Evolutionary conservation across 768 basidiomycete genomes (phyloP).

Genomic region (Tylopilus felleus): DNA sequence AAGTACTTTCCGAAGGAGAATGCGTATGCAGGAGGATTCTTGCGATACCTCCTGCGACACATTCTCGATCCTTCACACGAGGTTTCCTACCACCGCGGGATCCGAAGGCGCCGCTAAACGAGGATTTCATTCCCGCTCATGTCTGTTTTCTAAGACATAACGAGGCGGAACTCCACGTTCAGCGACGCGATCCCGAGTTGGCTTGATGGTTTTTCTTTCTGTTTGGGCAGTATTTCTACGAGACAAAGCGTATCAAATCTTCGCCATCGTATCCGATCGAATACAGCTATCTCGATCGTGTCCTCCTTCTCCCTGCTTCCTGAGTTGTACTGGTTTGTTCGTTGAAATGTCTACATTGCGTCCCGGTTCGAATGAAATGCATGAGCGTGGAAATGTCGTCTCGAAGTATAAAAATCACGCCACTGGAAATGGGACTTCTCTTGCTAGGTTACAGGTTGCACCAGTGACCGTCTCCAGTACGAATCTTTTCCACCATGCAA

Average conservation of each 20-base stretch:
- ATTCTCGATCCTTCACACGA: conserved; percentile 2
- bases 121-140: conserved; percentile 8
- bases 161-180: conserved; percentile 2
- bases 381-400: not conserved
- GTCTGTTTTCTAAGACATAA: not conserved
- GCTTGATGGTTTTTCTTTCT: not conserved
- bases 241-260: not conserved
- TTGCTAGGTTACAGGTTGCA: too few relatives aligned
- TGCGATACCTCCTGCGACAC: conserved; percentile 15
- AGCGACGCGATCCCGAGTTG: not conserved
- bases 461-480: too few relatives aligned
- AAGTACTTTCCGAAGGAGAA: conserved; percentile 18
- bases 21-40: conserved; percentile 17
- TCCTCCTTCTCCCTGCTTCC: not conserved
- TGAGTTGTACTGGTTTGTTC: not conserved
- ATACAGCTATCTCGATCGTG: not conserved
- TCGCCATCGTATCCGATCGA: not conserved
- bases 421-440: not conserved
- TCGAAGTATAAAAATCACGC: not conserved
- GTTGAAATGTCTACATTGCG: not conserved
- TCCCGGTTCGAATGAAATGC: not conserved
- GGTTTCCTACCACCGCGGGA: not conserved
- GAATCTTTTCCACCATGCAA: not conserved
- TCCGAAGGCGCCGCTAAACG: conserved; percentile 7
- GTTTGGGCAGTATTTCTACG: not conserved